Evolutionary conservation across 2,329 filamentous ascomycete genomes (phyloP), one percentile per base, ranked within the genome.

Genomic region (Trichoderma asperellum): DNA sequence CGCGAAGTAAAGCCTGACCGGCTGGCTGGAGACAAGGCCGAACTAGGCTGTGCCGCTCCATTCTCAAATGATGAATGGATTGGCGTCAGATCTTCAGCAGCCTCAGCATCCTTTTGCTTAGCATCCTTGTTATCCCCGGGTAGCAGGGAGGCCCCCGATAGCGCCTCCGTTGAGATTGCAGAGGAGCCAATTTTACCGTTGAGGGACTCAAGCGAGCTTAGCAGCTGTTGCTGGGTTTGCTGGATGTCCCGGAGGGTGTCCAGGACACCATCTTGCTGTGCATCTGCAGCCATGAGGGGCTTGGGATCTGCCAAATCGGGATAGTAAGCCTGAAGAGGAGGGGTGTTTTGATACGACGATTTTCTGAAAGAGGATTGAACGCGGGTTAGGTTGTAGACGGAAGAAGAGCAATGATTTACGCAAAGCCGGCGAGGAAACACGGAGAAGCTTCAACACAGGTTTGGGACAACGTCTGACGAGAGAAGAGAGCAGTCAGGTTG

Each of bases 1-100:
- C 86, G 84, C 64, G 85, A 86, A 11, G 85, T 84, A 71, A 86
- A 83, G 4, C 79, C 80, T 5, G 84, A 79, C 70, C 83, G 83
- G 72, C 82, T 78, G 21, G 75, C 75, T 4, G 77, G 71, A 14
- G 78, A 75, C 7, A 75, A 71, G 10, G 79, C 55, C 29, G 66
- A 47, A 11, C 47, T 47, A 14, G 65, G 59, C 43, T 60, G 65
- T 37, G 47, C 34, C n/a, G 34, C n/a, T 37, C 47, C 65, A 52
- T 55, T 61, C 24, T 68, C 64, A 21, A 58, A 47, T 2, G 71
- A 56, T 12, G 59, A 40, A 12, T 40, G 55, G 18, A n/a, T 43
- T 35, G 43, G 24, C 16, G 29, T 34, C 34, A 56, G 14, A 16
- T 52, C 57, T 21, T 32, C 56, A 24, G 65, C 35, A n/a, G n/a